Base-by-base conservation (phyloP, 495 filamentous ascomycete species). In the Aspergillus conjunctus region DNA sequence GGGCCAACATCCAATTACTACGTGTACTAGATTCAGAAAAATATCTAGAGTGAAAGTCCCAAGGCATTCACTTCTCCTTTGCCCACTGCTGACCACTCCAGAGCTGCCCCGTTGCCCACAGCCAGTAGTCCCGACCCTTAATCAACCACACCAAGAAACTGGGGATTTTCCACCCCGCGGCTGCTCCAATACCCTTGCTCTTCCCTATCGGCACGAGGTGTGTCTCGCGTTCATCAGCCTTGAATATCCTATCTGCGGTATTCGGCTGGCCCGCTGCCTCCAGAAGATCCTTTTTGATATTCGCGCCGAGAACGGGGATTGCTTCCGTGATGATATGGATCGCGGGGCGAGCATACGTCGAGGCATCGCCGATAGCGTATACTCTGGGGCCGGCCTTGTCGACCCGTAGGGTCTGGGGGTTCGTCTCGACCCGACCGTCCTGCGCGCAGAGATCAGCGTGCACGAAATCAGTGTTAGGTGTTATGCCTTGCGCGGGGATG, bases 101-200 rank as follows among this genome's bases (percentile, higher is more conserved):
- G 17, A 79, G 48, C 18, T 56, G 53, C 11, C 66, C 70, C 22
- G 79, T 81, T 34, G 79, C 81, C 72, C 79, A 77, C 33, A 82
- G 44, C 77, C 83, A 82, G 60, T 87, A 88, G 67, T 88, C 83
- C 59, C 83, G 70, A 30, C 85, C 86, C 68, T 88, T 88, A 56
- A 87, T 75, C 68, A 81, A 60, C 80, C 82, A 85, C 3, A 88
- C 80, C 50, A 83, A 55, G 31, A 79, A 79, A 43, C 84, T 80
- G 0, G 85, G 85, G 55, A 87, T 5, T 46, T 65, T 60, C 51
- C 63, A 84, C 0, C 85, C 85, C 68, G 79, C 79, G 5, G 77
- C 76, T 1, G 80, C 80, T 2, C 85, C 86, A 39, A 88, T 82
- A 6, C 83, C 84, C 51, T 76, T 79, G 33, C 66, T 75, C 39